Evolutionary conservation across 805 yeast species (phyloP), one percentile per base, ranked within the genome.

Genomic region (Yarrowia sp.): DNA sequence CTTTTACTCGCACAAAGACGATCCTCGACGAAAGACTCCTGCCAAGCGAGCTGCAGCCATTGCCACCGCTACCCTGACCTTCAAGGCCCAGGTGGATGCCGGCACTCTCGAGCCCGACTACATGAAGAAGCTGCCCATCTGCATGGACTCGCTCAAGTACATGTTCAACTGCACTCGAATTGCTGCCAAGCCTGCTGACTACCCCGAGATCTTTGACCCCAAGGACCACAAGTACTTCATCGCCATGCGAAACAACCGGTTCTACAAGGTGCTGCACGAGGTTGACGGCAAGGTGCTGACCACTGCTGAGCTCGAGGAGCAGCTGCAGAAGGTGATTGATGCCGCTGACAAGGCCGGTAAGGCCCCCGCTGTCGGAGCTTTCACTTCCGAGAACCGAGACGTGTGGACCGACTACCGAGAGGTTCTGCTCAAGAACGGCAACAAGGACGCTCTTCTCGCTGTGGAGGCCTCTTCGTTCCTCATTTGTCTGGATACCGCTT

Each of bases 81-180:
- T 91, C 75, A 83, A 85, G 80, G 81, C 81, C 66, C 74, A 82
- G 58, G 81, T 91, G 65, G 93, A 88, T 73, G 77, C 78, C 67
- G 92, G 90, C 76, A 79, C 88, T 14, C 80, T 93, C 70, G 90
- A 87, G 65, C 90, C 97, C 4, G 98, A 93, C 76, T 76, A 79
- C 65, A 79, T 90, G 73, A 89, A 85, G 77, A 87, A 86, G 63
- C 80, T 80, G 69, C 96, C 98, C n/a, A 88, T 85, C 74, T 93
- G 98, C 77, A 93, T 93, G 98, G 92, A 90, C 75, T 87, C 96
- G 38, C 92, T 90, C 83, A 84, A 84, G 72, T 84, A 85, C 79
- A 88, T 93, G 96, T 93, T 93, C 81, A 90, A 92, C 80, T 90
- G 88, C 74, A 84, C 89, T 65, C 84, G 98, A 71, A 82, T 90